Evolutionary conservation across 2,329 filamentous ascomycete genomes (phyloP).

Genomic region (Curvularia spicifera): DNA sequence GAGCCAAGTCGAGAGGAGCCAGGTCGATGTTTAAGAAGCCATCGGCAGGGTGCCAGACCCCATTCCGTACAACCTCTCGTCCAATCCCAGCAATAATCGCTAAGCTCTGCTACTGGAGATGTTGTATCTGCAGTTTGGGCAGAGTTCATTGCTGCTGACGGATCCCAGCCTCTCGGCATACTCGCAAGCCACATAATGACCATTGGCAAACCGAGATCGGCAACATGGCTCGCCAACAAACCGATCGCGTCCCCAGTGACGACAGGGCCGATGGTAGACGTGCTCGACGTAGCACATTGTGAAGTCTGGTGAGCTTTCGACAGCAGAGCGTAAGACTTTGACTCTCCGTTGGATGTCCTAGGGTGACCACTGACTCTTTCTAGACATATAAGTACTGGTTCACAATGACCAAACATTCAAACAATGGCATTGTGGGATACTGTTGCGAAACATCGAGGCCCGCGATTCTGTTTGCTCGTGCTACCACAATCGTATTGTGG

Average conservation of each 20-base stretch:
- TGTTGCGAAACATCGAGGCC: background rate
- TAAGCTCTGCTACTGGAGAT: conserved; percentile 20
- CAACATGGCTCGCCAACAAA: conserved; percentile 40
- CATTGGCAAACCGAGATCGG: conserved; percentile 32
- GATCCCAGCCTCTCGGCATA: conserved; percentile 35
- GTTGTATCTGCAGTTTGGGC: conserved; percentile 29
- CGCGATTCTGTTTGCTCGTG: background rate
- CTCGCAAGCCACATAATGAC: conserved; percentile 29
- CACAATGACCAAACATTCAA: conserved; percentile 9
- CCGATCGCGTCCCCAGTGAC: conserved; percentile 41
- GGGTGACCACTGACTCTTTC: conserved; percentile 4
- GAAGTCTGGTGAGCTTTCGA: background rate
- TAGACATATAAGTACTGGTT: background rate
- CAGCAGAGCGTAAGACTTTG: background rate
- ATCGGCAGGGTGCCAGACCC: background rate
- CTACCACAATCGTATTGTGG: background rate
- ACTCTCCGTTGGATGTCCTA: background rate
- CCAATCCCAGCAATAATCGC: conserved; percentile 26
- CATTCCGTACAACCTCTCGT: background rate
- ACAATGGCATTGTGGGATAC: background rate
- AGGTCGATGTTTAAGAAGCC: background rate
- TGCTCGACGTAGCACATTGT: conserved; percentile 45
- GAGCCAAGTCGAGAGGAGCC: background rate
- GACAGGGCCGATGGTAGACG: conserved; percentile 40
- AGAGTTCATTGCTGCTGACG: conserved; percentile 28